phyloP scores from a whole-genome alignment of 2,329 filamentous ascomycete species.

The Diplocarpon rosae region DNA sequence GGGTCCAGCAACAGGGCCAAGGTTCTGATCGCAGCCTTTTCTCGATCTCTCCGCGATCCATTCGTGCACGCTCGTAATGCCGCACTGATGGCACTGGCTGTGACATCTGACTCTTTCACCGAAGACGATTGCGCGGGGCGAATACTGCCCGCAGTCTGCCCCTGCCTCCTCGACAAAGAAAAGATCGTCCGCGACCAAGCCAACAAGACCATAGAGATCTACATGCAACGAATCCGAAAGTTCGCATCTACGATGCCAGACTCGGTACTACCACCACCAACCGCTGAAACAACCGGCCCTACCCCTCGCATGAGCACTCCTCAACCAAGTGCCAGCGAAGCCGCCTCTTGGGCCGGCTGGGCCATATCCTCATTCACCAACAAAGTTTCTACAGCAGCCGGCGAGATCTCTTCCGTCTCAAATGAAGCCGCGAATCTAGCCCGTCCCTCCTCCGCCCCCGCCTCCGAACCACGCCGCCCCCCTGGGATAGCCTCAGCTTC shows the following conservation, averaged over 20 bases:
- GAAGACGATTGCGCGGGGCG: constrained; percentile 83
- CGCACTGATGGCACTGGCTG: constrained; percentile 71
- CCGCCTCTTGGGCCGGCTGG: constrained; percentile 82
- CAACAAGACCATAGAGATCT: constrained; percentile 78
- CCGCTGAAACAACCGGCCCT: constrained; percentile 32
- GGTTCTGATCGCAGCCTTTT: constrained; percentile 86
- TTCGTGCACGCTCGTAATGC: constrained; percentile 93
- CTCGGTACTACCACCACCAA: constrained; percentile 58
- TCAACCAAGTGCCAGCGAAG: constrained; percentile 50
- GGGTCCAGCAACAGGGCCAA: constrained; percentile 71
- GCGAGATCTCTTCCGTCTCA: constrained; percentile 54
- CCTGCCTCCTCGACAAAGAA: constrained; percentile 84
- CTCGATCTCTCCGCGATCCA: constrained; percentile 77
- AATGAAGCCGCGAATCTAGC: constrained; percentile 34
- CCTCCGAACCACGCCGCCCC: constrained; percentile 27
- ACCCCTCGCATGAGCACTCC: constrained; percentile 69
- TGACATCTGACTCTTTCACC: constrained; percentile 74
- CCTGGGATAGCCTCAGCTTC: constrained; percentile 42
- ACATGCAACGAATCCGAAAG: constrained; percentile 73
- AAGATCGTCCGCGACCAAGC: constrained; percentile 90
- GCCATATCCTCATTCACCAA: constrained; percentile 98
- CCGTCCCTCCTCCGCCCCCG: constrained; percentile 32
- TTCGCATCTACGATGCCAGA: constrained; percentile 70
- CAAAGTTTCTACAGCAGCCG: constrained; percentile 72
- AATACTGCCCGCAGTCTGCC: constrained; percentile 74